Percentiles rank a stretch among this genome's conserved stretches.
phyloP scores from a whole-genome alignment of 148 eudicot species.

The Oxyria digyna region DNA sequence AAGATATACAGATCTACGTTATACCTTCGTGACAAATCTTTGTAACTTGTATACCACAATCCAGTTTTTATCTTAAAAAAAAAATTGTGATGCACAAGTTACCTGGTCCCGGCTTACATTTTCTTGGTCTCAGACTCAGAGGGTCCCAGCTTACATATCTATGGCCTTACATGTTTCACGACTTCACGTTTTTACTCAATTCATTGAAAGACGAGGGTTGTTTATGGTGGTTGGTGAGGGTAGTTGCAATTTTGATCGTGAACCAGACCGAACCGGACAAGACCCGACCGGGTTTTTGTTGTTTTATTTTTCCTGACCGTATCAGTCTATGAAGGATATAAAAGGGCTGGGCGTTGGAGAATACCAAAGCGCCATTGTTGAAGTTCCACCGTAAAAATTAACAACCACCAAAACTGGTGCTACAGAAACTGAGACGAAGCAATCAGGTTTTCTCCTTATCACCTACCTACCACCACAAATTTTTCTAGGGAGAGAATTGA shows the following conservation, averaged over 20 bases:
- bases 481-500: neutral
- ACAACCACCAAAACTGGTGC: neutral
- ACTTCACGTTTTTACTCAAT: too few relatives aligned
- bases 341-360: neutral
- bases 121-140: too few relatives aligned
- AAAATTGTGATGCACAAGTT: too few relatives aligned
- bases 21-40: too few relatives aligned
- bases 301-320: neutral
- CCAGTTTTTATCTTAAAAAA: too few relatives aligned
- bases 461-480: neutral
- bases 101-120: too few relatives aligned
- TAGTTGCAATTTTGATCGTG: neutral
- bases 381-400: neutral
- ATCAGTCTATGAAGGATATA: neutral
- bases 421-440: neutral
- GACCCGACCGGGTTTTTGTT: neutral
- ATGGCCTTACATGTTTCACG: too few relatives aligned
- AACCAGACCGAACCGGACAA: neutral
- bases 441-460: neutral
- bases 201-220: too few relatives aligned
- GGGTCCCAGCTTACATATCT: too few relatives aligned
- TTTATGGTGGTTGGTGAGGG: constrained; percentile 9
- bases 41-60: too few relatives aligned
- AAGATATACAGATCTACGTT: too few relatives aligned
- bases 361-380: neutral